phyloP scores from a whole-genome alignment of 2,329 filamentous ascomycete genomes.

The Trichoderma sp. region DNA sequence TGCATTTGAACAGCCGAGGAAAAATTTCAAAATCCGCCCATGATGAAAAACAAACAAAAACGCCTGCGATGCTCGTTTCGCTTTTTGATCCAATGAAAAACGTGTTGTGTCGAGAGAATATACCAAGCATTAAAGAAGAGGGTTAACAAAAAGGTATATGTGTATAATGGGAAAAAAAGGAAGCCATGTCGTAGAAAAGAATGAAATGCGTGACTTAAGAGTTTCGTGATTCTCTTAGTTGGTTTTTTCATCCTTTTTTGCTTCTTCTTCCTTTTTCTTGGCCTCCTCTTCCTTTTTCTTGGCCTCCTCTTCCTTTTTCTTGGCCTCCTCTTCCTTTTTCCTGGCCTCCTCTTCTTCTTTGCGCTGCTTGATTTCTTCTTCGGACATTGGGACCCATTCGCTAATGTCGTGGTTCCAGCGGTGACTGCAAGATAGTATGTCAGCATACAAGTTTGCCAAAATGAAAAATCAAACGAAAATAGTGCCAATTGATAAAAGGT shows the following conservation, averaged over 20 bases:
- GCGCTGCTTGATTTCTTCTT: conserved; percentile 33
- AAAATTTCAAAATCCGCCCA: background rate
- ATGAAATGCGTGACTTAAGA: background rate
- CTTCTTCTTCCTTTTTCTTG: too few relatives aligned
- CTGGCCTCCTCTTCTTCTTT: conserved; percentile 30
- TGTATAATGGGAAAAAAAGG: background rate
- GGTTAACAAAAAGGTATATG: background rate
- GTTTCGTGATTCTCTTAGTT: background rate
- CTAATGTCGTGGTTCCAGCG: conserved; percentile 59
- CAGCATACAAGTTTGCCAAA: conserved; percentile 8
- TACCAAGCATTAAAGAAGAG: background rate
- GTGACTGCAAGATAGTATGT: conserved; percentile 50
- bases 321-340: conserved; percentile 31
- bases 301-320: conserved; percentile 24
- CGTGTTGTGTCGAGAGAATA: background rate
- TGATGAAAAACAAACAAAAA: background rate
- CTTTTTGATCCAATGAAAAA: background rate
- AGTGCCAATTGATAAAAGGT: background rate
- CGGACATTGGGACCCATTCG: conserved; percentile 57
- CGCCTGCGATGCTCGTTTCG: conserved; percentile 12
- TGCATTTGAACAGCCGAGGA: background rate
- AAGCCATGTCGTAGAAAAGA: background rate
- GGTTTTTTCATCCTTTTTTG: background rate
- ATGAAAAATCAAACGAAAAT: background rate
- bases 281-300: background rate